Evolutionary conservation across 1,284 basidiomycete genomes (phyloP).

Genomic region (Ceratorhiza oryzae-sativae): DNA sequence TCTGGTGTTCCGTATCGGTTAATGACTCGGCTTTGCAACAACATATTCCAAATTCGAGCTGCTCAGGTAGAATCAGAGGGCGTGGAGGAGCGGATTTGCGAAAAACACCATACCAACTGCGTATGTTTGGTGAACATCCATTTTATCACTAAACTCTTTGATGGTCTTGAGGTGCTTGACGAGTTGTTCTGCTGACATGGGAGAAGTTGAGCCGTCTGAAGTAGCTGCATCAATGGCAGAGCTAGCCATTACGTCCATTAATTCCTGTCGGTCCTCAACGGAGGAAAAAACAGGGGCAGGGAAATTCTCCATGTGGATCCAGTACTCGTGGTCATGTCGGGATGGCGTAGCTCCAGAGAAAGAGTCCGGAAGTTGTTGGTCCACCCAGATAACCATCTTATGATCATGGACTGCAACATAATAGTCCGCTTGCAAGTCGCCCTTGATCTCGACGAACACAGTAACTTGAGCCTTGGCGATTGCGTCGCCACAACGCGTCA

Average conservation of each 20-base stretch:
- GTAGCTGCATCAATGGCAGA: conserved; percentile 20
- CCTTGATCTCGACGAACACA: conserved; percentile 9
- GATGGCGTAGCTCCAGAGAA: conserved; percentile 10
- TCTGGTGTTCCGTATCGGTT: conserved; percentile 28
- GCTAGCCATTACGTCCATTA: conserved; percentile 19
- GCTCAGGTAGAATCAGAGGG: background rate
- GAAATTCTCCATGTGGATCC: conserved; percentile 36
- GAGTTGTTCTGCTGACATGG: conserved; percentile 19
- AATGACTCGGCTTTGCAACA: conserved; percentile 28
- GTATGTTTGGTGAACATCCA: conserved; percentile 17
- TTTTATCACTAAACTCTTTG: background rate
- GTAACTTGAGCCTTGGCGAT: background rate
- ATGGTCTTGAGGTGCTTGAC: background rate
- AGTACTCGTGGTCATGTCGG: conserved; percentile 35
- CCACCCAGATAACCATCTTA: conserved; percentile 17
- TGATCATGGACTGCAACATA: conserved; percentile 15
- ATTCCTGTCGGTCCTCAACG: background rate
- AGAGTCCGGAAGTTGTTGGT: background rate
- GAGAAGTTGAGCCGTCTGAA: conserved; percentile 29
- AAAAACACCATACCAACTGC: conserved; percentile 4
- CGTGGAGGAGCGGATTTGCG: background rate
- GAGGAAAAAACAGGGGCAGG: conserved; percentile 23
- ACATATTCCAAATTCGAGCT: conserved; percentile 31
- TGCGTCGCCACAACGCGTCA: background rate
- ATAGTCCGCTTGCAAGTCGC: conserved; percentile 2